Percentiles rank a stretch among this genome's conserved stretches.
Conservation (phyloP, 495 filamentous ascomycete species). For the Aspergillus kassunensis region DNA sequence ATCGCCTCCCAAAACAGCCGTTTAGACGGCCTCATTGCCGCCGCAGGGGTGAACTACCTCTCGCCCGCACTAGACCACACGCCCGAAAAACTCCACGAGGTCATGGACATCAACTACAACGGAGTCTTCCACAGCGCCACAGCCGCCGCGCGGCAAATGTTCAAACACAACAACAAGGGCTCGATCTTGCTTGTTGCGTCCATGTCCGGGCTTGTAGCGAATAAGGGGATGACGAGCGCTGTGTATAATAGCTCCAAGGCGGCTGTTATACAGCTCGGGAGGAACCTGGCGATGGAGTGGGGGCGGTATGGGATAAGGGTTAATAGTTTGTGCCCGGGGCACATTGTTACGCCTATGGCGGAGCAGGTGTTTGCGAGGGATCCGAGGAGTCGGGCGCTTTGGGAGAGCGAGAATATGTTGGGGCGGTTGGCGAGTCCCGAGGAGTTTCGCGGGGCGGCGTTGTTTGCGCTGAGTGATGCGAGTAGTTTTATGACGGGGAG, state of each 20-base stretch:
- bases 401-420: constrained; percentile 69
- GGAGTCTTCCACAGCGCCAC: constrained; percentile 76
- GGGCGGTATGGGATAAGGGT: constrained; percentile 62
- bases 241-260: constrained; percentile 72
- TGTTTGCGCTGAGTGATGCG: constrained; percentile 60
- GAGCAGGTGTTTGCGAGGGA: constrained; percentile 61
- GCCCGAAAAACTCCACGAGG: constrained; percentile 57
- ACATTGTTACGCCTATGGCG: constrained; percentile 73
- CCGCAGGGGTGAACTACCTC: constrained; percentile 75
- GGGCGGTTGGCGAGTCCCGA: constrained; percentile 57
- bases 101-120: constrained; percentile 71
- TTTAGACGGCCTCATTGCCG: constrained; percentile 77
- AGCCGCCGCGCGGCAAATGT: constrained; percentile 72
- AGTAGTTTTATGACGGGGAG: constrained; percentile 70
- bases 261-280: constrained; percentile 60
- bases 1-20: constrained; percentile 54
- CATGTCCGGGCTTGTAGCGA: constrained; percentile 80
- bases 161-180: constrained; percentile 53
- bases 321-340: constrained; percentile 64
- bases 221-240: constrained; percentile 62
- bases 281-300: constrained; percentile 72
- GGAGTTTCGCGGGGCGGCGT: constrained; percentile 63
- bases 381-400: constrained; percentile 53
- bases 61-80: constrained; percentile 66
- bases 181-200: constrained; percentile 71